These are phyloP conservation scores for Fusarium burgessii DNA, from an alignment of 2,329 filamentous ascomycete species.

Conservation along the genomic window DNA sequence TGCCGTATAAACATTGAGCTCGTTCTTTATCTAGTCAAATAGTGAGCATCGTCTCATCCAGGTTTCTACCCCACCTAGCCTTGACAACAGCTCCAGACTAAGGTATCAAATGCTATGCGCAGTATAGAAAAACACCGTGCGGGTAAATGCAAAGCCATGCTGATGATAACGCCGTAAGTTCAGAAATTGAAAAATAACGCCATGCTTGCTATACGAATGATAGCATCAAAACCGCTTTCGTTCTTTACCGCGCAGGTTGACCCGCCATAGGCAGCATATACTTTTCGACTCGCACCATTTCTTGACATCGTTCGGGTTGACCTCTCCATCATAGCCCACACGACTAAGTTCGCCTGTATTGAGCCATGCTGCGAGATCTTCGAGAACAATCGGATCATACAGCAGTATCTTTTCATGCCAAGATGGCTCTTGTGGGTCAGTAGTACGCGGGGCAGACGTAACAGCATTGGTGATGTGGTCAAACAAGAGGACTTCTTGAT, in stretches of 20 bases:
- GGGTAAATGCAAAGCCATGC: background rate
- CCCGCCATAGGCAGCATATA: slow-evolving; percentile 83
- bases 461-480: slow-evolving; percentile 67
- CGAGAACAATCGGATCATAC: slow-evolving; percentile 90
- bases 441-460: slow-evolving; percentile 61
- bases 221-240: slow-evolving; percentile 60
- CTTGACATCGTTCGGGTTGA: slow-evolving; percentile 76
- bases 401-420: slow-evolving; percentile 96
- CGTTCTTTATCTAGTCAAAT: slow-evolving; percentile 9
- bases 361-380: slow-evolving; percentile 86
- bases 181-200: slow-evolving; percentile 25
- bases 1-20: slow-evolving; percentile 14
- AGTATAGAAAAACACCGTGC: background rate
- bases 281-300: slow-evolving; percentile 91
- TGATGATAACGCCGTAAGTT: slow-evolving; percentile 4
- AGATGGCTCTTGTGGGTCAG: slow-evolving; percentile 65
- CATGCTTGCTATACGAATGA: slow-evolving; percentile 16
- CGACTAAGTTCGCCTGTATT: slow-evolving; percentile 76
- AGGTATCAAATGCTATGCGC: background rate
- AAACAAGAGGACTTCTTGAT: slow-evolving; percentile 62
- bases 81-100: background rate
- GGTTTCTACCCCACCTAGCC: background rate
- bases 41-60: slow-evolving; percentile 9
- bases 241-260: slow-evolving; percentile 64
- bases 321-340: slow-evolving; percentile 74